Percentiles rank a stretch among this genome's conserved stretches.
These are phyloP conservation scores for Arthrobotrys megalospora DNA, from an alignment of 2,329 filamentous ascomycete species.

Conservation along the genomic window DNA sequence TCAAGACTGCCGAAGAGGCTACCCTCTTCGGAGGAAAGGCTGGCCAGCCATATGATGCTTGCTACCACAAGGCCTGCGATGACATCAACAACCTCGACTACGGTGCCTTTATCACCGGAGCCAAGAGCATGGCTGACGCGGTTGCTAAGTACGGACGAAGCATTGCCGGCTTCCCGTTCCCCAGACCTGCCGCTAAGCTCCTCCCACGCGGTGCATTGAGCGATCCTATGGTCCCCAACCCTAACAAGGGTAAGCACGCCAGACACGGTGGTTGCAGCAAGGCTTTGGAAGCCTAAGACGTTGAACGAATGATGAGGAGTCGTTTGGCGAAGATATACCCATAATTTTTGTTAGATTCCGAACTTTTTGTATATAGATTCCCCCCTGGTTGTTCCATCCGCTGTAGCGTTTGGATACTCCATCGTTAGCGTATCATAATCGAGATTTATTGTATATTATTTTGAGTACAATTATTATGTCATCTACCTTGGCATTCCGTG, in stretches of 20 bases:
- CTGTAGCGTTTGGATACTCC: neutral
- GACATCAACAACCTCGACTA: constrained; percentile 55
- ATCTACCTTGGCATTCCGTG: neutral
- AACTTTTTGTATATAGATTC: constrained; percentile 39
- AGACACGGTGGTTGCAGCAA: constrained; percentile 44
- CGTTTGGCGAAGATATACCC: constrained; percentile 25
- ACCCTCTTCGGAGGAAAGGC: constrained; percentile 73
- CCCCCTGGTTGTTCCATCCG: neutral
- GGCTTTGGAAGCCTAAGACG: constrained; percentile 33
- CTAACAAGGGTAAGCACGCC: constrained; percentile 46
- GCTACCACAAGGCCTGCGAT: constrained; percentile 61
- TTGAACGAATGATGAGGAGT: constrained; percentile 2
- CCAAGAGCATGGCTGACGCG: constrained; percentile 77
- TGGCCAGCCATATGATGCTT: constrained; percentile 66
- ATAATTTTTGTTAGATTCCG: constrained; percentile 5
- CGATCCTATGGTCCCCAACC: constrained; percentile 47
- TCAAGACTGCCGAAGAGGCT: constrained; percentile 73
- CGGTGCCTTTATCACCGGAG: constrained; percentile 64
- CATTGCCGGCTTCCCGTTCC: constrained; percentile 75
- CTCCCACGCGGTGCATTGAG: constrained; percentile 23
- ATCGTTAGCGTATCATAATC: constrained; percentile 12
- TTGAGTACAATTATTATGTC: neutral
- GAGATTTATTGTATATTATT: constrained; percentile 6
- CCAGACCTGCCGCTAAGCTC: constrained; percentile 50
- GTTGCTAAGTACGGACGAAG: constrained; percentile 78